Evolutionary conservation across 2,329 filamentous ascomycete genomes (phyloP).

Genomic region (Metarhizium brunneum): DNA sequence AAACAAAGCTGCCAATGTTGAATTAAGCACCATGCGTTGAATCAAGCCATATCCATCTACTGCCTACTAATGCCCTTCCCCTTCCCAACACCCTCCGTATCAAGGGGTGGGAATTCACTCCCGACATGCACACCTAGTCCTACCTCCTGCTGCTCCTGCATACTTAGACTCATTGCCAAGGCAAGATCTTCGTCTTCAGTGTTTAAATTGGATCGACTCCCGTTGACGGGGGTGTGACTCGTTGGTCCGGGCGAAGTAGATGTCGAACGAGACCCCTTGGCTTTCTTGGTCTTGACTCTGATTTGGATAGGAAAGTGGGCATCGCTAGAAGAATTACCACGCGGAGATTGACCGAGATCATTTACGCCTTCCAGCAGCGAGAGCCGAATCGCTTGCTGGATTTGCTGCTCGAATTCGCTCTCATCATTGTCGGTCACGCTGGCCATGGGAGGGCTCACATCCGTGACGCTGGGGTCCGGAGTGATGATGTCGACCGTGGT

Average conservation of each 20-base stretch:
- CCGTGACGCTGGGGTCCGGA: slow-evolving; percentile 44
- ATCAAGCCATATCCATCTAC: not conserved
- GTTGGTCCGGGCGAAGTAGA: slow-evolving; percentile 24
- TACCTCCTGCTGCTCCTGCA: slow-evolving; percentile 38
- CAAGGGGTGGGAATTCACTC: slow-evolving; percentile 32
- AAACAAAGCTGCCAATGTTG: slow-evolving; percentile 1
- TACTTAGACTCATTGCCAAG: slow-evolving; percentile 49
- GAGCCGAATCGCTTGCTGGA: slow-evolving; percentile 53
- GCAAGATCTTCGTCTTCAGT: slow-evolving; percentile 47
- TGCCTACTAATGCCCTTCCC: slow-evolving; percentile 26
- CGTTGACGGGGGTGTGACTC: slow-evolving; percentile 25
- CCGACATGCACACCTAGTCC: slow-evolving; percentile 6
- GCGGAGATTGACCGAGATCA: slow-evolving; percentile 35
- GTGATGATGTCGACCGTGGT: slow-evolving; percentile 40
- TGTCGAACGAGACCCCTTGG: slow-evolving; percentile 20
- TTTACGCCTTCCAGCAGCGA: slow-evolving; percentile 49
- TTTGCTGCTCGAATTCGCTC: slow-evolving; percentile 50
- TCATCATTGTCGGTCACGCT: slow-evolving; percentile 18
- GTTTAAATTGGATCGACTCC: slow-evolving; percentile 5
- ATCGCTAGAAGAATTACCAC: slow-evolving; percentile 35
- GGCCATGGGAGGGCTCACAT: slow-evolving; percentile 21
- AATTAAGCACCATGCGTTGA: not conserved
- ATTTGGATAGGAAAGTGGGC: slow-evolving; percentile 44
- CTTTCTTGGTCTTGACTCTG: slow-evolving; percentile 36
- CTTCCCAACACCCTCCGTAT: slow-evolving; percentile 32